Conservation (phyloP, 2,329 filamentous ascomycete species). For the Clathrospora elynae region DNA sequence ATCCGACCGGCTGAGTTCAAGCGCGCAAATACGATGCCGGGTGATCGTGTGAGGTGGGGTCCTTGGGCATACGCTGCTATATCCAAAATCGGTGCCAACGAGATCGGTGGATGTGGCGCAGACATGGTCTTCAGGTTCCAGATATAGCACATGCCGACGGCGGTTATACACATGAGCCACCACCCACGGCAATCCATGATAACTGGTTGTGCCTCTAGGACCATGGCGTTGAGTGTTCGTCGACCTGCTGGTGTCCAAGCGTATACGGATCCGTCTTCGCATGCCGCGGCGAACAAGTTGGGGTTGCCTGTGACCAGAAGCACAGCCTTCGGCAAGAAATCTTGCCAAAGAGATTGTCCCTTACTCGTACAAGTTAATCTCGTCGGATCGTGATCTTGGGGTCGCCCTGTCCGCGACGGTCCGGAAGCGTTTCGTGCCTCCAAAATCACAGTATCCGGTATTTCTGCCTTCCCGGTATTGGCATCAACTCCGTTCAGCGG, state of each 20-base stretch:
- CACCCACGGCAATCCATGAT: constrained; percentile 88
- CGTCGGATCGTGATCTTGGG: constrained; percentile 76
- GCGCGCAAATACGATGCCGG: constrained; percentile 87
- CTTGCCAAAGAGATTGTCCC: constrained; percentile 85
- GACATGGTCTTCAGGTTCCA: constrained; percentile 88
- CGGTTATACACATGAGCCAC: constrained; percentile 88
- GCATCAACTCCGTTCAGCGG: constrained; percentile 53
- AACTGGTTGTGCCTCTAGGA: constrained; percentile 90
- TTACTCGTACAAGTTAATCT: constrained; percentile 81
- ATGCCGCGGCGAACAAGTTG: constrained; percentile 89
- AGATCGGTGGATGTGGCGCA: constrained; percentile 87
- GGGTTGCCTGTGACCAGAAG: constrained; percentile 90
- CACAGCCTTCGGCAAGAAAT: constrained; percentile 84
- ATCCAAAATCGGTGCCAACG: constrained; percentile 85
- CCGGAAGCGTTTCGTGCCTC: constrained; percentile 83
- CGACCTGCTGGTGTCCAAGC: constrained; percentile 92
- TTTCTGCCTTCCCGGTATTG: constrained; percentile 50
- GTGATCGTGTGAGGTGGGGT: constrained; percentile 76
- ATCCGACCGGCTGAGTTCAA: constrained; percentile 87
- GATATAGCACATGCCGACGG: constrained; percentile 86
- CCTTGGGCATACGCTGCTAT: constrained; percentile 80
- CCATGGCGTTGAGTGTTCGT: constrained; percentile 79
- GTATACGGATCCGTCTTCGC: constrained; percentile 88
- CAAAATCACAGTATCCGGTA: constrained; percentile 73
- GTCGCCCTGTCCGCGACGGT: constrained; percentile 63